Evolutionary conservation across 2,329 filamentous ascomycete genomes (phyloP).

Genomic region (Hypoxylon sp.): DNA sequence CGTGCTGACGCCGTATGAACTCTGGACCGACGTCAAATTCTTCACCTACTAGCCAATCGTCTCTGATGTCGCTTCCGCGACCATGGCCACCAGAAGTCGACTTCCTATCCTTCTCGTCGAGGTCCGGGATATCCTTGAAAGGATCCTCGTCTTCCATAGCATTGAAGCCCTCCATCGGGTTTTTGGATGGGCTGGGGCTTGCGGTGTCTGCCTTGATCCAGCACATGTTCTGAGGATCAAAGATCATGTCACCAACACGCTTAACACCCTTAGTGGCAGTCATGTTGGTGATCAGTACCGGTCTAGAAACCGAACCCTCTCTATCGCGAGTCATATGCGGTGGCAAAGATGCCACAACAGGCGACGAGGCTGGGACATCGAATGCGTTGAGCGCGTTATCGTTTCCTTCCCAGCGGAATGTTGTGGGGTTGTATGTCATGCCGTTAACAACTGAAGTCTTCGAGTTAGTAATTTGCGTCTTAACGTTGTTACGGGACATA

Average conservation of each 20-base stretch:
- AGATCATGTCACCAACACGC: conserved; percentile 97
- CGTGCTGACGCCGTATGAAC: conserved; percentile 86
- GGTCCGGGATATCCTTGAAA: conserved; percentile 92
- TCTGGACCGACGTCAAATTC: conserved; percentile 98
- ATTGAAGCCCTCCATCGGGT: conserved; percentile 70
- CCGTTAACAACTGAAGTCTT: conserved; percentile 76
- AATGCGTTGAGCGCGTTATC: conserved; percentile 85
- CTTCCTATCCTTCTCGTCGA: conserved; percentile 72
- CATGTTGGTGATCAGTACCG: conserved; percentile 91
- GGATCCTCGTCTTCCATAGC: conserved; percentile 86
- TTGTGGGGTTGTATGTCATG: conserved; percentile 92
- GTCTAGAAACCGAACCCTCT: conserved; percentile 66
- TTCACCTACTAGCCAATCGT: conserved; percentile 88
- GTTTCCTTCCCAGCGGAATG: conserved; percentile 94
- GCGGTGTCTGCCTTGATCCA: conserved; percentile 81
- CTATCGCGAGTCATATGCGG: conserved; percentile 59
- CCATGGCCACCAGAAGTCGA: conserved; percentile 57
- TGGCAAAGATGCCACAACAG: conserved; percentile 58
- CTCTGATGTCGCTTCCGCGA: conserved; percentile 68
- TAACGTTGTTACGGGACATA: not conserved
- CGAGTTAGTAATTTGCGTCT: conserved; percentile 17
- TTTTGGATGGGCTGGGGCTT: conserved; percentile 58
- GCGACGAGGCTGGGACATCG: conserved; percentile 67
- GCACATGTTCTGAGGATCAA: conserved; percentile 96
- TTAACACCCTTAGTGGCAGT: conserved; percentile 85